Evolutionary conservation across 495 filamentous ascomycete genomes (phyloP).

Genomic region (Podospora pseudopauciseta): DNA sequence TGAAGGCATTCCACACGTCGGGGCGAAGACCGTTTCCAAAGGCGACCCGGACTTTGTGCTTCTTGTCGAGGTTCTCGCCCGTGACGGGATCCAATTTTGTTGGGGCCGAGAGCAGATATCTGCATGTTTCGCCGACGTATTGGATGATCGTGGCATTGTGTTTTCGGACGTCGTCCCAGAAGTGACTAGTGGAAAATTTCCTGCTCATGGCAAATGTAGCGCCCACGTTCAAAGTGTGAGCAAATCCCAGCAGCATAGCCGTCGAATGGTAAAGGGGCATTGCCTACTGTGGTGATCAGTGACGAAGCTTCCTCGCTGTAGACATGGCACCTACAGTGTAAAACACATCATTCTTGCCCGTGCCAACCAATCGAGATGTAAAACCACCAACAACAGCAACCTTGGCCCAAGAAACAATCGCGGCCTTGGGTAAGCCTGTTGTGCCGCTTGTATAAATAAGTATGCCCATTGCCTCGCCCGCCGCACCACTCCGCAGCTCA

Average conservation of each 20-base stretch:
- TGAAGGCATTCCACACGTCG: slow-evolving; percentile 87
- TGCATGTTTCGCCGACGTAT: slow-evolving; percentile 92
- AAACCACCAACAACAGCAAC: slow-evolving; percentile 51
- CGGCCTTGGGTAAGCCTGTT: slow-evolving; percentile 75
- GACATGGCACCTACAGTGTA: slow-evolving; percentile 63
- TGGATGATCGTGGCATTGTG: slow-evolving; percentile 79
- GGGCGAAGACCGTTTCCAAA: slow-evolving; percentile 91
- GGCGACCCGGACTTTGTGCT: slow-evolving; percentile 73
- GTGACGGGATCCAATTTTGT: slow-evolving; percentile 59
- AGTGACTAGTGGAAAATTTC: slow-evolving; percentile 76
- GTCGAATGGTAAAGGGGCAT: slow-evolving; percentile 97
- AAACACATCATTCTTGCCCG: slow-evolving; percentile 62
- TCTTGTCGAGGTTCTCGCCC: slow-evolving; percentile 70
- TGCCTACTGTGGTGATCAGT: slow-evolving; percentile 45
- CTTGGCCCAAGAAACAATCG: slow-evolving; percentile 79
- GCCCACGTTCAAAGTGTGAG: slow-evolving; percentile 55
- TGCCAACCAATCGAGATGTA: slow-evolving; percentile 51
- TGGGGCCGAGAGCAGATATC: slow-evolving; percentile 78
- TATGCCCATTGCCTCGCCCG: slow-evolving; percentile 58
- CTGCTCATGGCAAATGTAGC: slow-evolving; percentile 68
- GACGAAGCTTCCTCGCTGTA: neutral
- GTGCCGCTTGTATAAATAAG: slow-evolving; percentile 71
- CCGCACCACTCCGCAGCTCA: slow-evolving; percentile 49
- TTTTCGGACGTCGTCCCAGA: slow-evolving; percentile 75
- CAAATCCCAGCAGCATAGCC: slow-evolving; percentile 67